phyloP scores from a whole-genome alignment of 2,329 filamentous ascomycete species.

The Aspergillus versicolor region DNA sequence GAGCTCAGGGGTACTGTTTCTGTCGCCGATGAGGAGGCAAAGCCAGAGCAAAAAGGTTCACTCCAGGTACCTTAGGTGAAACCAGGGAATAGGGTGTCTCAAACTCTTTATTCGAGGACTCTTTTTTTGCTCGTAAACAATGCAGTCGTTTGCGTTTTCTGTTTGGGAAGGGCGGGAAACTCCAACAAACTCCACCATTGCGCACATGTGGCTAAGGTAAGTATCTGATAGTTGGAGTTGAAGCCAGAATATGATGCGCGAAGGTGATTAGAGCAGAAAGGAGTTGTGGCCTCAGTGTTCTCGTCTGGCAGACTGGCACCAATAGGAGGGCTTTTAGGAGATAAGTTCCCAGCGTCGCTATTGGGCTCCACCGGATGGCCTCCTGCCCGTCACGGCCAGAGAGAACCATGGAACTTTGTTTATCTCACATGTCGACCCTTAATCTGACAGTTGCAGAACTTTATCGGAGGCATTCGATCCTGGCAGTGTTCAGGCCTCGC shows the following conservation, averaged over 20 bases:
- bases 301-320: slow-evolving; percentile 9
- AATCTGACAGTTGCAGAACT: too few relatives aligned
- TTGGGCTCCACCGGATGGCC: slow-evolving; percentile 13
- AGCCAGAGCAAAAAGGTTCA: too few relatives aligned
- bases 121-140: not conserved
- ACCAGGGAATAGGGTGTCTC: not conserved
- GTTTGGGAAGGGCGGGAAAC: not conserved
- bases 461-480: too few relatives aligned
- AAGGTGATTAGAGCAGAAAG: slow-evolving; percentile 9
- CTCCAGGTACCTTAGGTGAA: not conserved
- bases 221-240: not conserved
- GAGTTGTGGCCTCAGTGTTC: slow-evolving; percentile 7
- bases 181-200: not conserved
- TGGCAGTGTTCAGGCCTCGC: not conserved
- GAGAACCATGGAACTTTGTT: not conserved
- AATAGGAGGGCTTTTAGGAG: slow-evolving; percentile 23
- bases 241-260: not conserved
- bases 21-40: too few relatives aligned
- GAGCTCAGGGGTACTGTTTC: too few relatives aligned
- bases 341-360: slow-evolving; percentile 22
- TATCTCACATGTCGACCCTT: too few relatives aligned
- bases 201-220: not conserved
- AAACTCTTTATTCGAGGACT: not conserved
- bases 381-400: not conserved
- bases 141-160: not conserved